Percentiles rank a stretch among this genome's conserved stretches.
These are phyloP conservation scores for Kwoniella dendrophila DNA, from an alignment of 768 basidiomycete genomes.

Conservation along the genomic window DNA sequence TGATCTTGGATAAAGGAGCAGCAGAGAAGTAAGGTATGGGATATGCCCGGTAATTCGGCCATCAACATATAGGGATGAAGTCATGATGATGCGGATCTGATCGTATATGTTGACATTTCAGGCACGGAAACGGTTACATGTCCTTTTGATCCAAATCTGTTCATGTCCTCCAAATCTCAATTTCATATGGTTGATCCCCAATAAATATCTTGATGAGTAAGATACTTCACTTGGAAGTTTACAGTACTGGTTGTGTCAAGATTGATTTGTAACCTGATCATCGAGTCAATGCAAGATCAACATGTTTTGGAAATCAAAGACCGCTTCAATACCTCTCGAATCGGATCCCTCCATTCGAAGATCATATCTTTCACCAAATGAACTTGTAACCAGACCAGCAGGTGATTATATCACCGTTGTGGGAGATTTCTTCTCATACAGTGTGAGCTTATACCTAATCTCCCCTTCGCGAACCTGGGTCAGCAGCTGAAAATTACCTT, in stretches of 20 bases:
- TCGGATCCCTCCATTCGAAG: conserved; percentile 45
- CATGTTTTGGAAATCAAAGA: conserved; percentile 19
- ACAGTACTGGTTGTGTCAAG: background rate
- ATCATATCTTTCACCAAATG: conserved; percentile 44
- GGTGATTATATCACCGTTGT: conserved; percentile 46
- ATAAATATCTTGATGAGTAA: background rate
- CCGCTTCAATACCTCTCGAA: conserved; percentile 39
- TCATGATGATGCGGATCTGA: background rate
- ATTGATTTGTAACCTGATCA: background rate
- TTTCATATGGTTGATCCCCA: background rate
- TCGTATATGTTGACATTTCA: background rate
- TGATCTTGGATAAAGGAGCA: no score
- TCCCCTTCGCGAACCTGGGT: background rate
- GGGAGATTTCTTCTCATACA: conserved; percentile 46
- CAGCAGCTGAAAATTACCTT: background rate
- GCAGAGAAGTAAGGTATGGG: no score
- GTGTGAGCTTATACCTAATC: conserved; percentile 24
- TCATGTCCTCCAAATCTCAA: background rate
- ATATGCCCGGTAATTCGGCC: no score
- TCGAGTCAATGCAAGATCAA: background rate
- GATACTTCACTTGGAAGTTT: background rate
- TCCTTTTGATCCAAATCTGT: background rate
- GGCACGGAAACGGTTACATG: conserved; percentile 3
- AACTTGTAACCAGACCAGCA: conserved; percentile 44
- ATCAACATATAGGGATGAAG: background rate